These are phyloP conservation scores for Gossypium ekmanianum DNA, from an alignment of 345 rosid genomes.

Conservation along the genomic window DNA sequence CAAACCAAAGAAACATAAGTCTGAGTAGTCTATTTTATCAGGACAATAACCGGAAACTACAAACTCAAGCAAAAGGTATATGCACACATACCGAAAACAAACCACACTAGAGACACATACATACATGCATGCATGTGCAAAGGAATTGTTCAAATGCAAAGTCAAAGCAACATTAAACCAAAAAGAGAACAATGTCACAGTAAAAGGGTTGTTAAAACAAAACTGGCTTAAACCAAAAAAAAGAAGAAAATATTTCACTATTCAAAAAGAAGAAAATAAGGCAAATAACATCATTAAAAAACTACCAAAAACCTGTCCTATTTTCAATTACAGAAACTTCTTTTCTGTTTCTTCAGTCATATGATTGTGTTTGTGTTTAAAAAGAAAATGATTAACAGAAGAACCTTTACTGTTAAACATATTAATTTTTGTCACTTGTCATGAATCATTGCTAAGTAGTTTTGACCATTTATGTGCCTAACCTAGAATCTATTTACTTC, in stretches of 20 bases:
- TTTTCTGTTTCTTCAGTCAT: not conserved
- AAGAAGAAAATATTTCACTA: not conserved
- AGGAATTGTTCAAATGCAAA: not conserved
- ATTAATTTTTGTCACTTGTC: not conserved
- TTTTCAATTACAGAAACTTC: not conserved
- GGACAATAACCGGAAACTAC: not conserved
- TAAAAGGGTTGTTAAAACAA: not conserved
- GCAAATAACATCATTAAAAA: not conserved
- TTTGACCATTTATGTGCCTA: not conserved
- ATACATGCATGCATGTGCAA: not conserved
- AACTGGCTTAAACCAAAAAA: not conserved
- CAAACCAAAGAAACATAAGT: not conserved
- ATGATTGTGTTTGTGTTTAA: no score
- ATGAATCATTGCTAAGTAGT: not conserved
- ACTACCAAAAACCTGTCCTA: not conserved
- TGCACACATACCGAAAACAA: not conserved
- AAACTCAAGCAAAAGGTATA: not conserved
- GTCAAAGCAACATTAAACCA: not conserved
- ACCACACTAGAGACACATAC: not conserved
- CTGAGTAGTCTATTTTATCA: not conserved
- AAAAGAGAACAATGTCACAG: not conserved
- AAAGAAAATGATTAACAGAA: not conserved
- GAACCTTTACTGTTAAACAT: not conserved
- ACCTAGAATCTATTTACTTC: not conserved
- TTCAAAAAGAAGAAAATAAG: not conserved